Conservation (phyloP, 257 asterid species). For the Pogostemon cablin region DNA sequence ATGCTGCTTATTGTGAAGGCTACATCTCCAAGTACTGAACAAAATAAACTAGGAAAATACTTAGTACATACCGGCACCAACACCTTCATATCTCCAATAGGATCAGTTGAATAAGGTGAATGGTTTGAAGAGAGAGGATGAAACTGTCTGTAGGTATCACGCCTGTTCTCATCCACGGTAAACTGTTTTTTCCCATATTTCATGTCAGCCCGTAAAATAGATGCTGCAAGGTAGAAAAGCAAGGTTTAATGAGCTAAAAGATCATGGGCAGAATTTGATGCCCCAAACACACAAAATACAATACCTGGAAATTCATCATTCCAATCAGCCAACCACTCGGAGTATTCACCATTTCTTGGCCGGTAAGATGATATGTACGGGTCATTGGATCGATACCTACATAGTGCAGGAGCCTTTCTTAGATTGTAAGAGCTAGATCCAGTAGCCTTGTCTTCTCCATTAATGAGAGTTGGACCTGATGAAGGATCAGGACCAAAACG, state of each 20-base stretch:
- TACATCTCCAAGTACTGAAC: too few species aligned
- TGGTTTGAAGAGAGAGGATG: constrained; percentile 47
- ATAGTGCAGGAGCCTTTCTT: constrained; percentile 60
- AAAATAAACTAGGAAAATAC: not conserved
- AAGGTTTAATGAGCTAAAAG: constrained; percentile 1
- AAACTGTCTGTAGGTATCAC: constrained; percentile 73
- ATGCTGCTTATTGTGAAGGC: too few species aligned
- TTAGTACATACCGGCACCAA: constrained; percentile 61
- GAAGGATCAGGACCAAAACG: constrained; percentile 57
- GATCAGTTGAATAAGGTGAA: constrained; percentile 41
- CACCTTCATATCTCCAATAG: constrained; percentile 56
- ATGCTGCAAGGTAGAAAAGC: constrained; percentile 53
- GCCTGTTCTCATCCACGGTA: constrained; percentile 74
- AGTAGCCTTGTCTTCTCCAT: constrained; percentile 57
- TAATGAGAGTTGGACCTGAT: constrained; percentile 62
- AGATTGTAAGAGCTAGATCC: constrained; percentile 80
- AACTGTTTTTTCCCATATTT: constrained; percentile 82
- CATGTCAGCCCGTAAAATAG: constrained; percentile 90
- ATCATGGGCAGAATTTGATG: not conserved
- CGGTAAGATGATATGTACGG: constrained; percentile 51
- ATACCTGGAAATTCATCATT: constrained; percentile 93
- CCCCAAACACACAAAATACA: constrained; percentile 10
- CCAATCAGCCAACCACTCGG: constrained; percentile 83
- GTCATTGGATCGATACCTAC: constrained; percentile 56
- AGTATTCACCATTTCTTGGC: constrained; percentile 66